Evolutionary conservation across 805 yeast species (phyloP).

Genomic region (Starmerella floris): DNA sequence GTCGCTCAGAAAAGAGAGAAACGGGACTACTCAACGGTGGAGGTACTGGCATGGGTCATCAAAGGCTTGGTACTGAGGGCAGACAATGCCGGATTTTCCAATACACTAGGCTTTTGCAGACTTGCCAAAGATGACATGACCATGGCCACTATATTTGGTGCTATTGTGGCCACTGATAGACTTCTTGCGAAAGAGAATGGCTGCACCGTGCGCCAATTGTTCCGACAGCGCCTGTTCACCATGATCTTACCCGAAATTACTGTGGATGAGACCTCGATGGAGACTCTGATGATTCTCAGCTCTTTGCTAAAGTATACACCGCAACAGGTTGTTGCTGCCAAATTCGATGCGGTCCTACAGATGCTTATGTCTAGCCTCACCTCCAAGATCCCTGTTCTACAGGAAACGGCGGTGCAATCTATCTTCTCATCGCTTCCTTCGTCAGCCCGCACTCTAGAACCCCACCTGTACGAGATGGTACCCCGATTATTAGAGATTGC

Average conservation of each 20-base stretch:
- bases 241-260: conserved; percentile 43
- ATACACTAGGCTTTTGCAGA: conserved; percentile 28
- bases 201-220: conserved; percentile 50
- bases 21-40: conserved; percentile 28
- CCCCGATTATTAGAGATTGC: conserved; percentile 5
- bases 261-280: conserved; percentile 31
- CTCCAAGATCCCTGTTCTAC: conserved; percentile 26
- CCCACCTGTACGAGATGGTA: background rate
- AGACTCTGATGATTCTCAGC: conserved; percentile 51
- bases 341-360: conserved; percentile 53
- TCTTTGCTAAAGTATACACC: conserved; percentile 54
- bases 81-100: conserved; percentile 31
- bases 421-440: conserved; percentile 7
- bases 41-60: conserved; percentile 52
- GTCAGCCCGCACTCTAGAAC: conserved; percentile 3
- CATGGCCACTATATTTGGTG: conserved; percentile 47
- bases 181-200: conserved; percentile 43
- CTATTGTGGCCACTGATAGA: conserved; percentile 54
- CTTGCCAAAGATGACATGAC: conserved; percentile 28
- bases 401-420: conserved; percentile 5
- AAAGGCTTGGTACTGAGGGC: conserved; percentile 56
- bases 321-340: conserved; percentile 47
- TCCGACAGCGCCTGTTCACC: conserved; percentile 69
- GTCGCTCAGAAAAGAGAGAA: background rate
- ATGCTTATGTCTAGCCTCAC: conserved; percentile 52